Percentiles rank a stretch among this genome's conserved stretches.
Evolutionary conservation across 208 protist genomes (phyloP).

Genomic region (Angomonas ambiguus): DNA sequence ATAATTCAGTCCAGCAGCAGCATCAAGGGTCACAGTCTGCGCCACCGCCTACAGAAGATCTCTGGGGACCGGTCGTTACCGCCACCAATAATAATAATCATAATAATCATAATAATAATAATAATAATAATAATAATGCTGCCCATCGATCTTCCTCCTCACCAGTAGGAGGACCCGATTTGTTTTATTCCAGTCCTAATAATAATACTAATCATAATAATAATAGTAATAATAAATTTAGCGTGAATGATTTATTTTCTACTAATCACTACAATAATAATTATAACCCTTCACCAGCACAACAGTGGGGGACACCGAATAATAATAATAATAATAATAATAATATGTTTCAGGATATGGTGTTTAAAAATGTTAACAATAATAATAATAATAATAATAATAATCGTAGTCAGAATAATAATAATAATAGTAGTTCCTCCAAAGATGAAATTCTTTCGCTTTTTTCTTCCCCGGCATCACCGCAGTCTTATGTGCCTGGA

Average conservation of each 20-base stretch:
- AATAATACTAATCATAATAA: no score
- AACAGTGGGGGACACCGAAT: no score
- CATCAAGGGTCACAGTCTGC: not conserved
- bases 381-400: not conserved
- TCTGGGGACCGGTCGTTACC: conserved; percentile 36
- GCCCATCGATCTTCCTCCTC: no score
- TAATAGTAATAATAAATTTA: no score
- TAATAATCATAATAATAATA: conserved; percentile 10
- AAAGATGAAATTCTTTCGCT: conserved; percentile 59
- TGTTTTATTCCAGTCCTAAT: no score
- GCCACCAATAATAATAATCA: conserved; percentile 4
- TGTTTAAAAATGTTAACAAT: no score
- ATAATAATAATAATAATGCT: conserved; percentile 1
- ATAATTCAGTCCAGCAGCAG: not conserved
- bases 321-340: not conserved
- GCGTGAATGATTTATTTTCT: not conserved
- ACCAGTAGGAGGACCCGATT: no score
- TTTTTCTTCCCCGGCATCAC: conserved; percentile 19
- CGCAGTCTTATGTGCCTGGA: not conserved
- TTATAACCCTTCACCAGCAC: not conserved
- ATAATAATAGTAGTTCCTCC: not conserved
- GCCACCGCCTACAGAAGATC: conserved; percentile 24
- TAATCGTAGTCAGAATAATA: conserved; percentile 16
- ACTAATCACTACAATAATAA: not conserved
- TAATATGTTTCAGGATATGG: not conserved